Percentiles rank a stretch among this genome's conserved stretches.
phyloP scores from a whole-genome alignment of 2,329 filamentous ascomycete species.

The Helminthosporium solani region DNA sequence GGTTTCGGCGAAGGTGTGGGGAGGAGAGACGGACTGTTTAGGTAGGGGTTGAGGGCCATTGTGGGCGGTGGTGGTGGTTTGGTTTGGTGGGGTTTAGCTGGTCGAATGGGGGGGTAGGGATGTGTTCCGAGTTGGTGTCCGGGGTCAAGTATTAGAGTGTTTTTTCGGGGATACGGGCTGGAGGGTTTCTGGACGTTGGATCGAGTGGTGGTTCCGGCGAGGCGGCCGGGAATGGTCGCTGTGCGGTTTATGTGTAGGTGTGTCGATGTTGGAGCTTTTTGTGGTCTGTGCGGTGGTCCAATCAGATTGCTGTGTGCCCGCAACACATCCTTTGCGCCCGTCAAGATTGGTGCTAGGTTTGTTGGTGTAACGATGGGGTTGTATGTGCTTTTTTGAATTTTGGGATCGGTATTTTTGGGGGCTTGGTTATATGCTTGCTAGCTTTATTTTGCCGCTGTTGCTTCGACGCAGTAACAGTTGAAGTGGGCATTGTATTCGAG shows the following conservation, averaged over 20 bases:
- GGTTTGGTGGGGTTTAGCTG: neutral
- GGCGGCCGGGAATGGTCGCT: neutral
- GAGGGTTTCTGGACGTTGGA: neutral
- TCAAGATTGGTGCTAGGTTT: no score
- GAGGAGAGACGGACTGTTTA: slow-evolving; percentile 40
- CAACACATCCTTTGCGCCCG: neutral
- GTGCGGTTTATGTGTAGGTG: neutral
- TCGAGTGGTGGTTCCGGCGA: neutral
- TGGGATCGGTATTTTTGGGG: no score
- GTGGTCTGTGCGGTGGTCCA: neutral
- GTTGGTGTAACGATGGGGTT: no score
- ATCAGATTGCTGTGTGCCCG: neutral
- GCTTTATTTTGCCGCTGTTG: no score
- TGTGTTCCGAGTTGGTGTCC: no score
- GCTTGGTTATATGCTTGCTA: no score
- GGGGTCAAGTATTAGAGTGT: no score
- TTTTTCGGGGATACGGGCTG: neutral
- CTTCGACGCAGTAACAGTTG: no score
- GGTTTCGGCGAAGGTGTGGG: neutral
- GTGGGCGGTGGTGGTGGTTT: neutral
- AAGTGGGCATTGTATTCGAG: no score
- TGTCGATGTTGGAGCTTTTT: neutral
- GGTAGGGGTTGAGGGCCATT: slow-evolving; percentile 48
- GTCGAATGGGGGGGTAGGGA: neutral
- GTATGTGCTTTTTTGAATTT: no score